A percentile compares a stretch with the other conserved stretches of the same genome.
phyloP scores from a whole-genome alignment of 441 rosid genomes.

The Gossypium laxum region DNA sequence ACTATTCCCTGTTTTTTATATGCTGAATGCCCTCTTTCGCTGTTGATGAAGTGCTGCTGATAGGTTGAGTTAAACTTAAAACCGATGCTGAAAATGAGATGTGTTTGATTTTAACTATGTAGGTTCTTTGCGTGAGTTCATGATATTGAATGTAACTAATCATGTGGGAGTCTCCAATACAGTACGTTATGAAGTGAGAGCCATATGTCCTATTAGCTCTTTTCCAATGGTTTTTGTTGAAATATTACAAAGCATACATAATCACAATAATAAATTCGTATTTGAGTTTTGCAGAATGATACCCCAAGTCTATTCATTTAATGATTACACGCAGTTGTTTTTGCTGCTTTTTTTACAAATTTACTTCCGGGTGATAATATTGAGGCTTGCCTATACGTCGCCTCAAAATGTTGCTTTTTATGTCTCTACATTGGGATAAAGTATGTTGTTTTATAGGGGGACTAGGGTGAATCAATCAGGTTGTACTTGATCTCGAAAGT shows the following conservation, averaged over 20 bases:
- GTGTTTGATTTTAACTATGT: not conserved
- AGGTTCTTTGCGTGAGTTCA: not conserved
- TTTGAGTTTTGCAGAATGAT: not conserved
- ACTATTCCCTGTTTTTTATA: not conserved
- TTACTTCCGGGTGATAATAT: slow-evolving; percentile 10
- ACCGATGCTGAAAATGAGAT: not conserved
- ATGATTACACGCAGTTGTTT: not conserved
- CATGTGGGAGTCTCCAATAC: not conserved
- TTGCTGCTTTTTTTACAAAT: not conserved
- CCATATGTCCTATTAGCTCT: not conserved
- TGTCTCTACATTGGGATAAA: not conserved
- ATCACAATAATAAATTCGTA: too few relatives aligned
- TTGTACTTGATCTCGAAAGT: not conserved
- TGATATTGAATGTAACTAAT: not conserved
- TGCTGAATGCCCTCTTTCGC: not conserved
- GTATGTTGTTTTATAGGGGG: not conserved
- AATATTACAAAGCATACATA: too few relatives aligned
- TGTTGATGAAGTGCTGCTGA: not conserved
- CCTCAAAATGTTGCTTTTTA: slow-evolving; percentile 33
- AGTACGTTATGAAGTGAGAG: not conserved
- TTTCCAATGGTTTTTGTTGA: too few relatives aligned
- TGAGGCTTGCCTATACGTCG: slow-evolving; percentile 53
- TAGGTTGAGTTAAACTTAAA: not conserved
- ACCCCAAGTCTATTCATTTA: not conserved
- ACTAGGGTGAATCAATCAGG: not conserved